These are phyloP conservation scores for Candida saitoana DNA, from an alignment of 805 yeast genomes.

Conservation along the genomic window DNA sequence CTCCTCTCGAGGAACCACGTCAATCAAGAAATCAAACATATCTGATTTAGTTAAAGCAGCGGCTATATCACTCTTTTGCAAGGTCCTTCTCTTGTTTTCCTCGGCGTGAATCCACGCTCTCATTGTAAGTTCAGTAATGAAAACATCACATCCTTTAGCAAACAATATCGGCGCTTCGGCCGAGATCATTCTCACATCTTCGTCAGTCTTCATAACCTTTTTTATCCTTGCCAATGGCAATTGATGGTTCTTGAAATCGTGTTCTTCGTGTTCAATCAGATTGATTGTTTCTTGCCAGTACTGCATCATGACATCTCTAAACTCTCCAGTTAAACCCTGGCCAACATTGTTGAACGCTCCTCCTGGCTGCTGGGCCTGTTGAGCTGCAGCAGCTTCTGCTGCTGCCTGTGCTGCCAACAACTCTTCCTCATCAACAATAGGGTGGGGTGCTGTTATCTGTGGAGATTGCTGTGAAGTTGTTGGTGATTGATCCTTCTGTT, in stretches of 20 bases:
- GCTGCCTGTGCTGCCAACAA: conserved; percentile 44
- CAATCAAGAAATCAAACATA: conserved; percentile 96
- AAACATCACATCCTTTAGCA: conserved; percentile 97
- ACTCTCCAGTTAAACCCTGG: conserved; percentile 79
- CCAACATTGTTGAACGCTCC: conserved; percentile 87
- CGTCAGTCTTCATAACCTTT: conserved; percentile 97
- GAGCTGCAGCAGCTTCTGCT: conserved; percentile 45
- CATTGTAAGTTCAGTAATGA: conserved; percentile 95
- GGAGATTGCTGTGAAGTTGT: not conserved
- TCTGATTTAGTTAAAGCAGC: conserved; percentile 92
- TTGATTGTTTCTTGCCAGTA: conserved; percentile 97
- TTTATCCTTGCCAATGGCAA: conserved; percentile 94
- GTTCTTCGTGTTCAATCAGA: conserved; percentile 80
- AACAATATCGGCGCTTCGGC: conserved; percentile 98
- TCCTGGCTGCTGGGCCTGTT: conserved; percentile 45
- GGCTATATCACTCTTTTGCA: conserved; percentile 92
- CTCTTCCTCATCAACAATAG: conserved; percentile 38
- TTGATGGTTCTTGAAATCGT: conserved; percentile 90
- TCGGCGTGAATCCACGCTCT: conserved; percentile 99
- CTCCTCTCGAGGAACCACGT: conserved; percentile 90
- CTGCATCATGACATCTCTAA: conserved; percentile 85
- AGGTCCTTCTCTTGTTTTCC: conserved; percentile 88
- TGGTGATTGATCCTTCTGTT: conserved; percentile 1
- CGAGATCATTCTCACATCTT: conserved; percentile 93
- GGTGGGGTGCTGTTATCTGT: conserved; percentile 1